These are phyloP conservation scores for Bipolaris oryzae DNA, from an alignment of 2,329 filamentous ascomycete species.

Conservation along the genomic window DNA sequence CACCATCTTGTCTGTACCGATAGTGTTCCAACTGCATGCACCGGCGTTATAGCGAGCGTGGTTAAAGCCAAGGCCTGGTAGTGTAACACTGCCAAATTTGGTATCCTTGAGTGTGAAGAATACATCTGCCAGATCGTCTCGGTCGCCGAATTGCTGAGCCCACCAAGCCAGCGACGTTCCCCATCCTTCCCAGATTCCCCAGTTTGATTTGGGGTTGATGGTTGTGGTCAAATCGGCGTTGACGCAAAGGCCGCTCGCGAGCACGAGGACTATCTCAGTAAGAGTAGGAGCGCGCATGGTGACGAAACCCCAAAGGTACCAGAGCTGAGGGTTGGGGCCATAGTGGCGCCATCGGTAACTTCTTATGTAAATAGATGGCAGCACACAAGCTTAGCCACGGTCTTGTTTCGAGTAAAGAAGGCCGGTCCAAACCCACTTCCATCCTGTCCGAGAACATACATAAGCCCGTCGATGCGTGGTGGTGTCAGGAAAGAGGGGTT, in stretches of 20 bases:
- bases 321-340: no score
- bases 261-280: conserved; percentile 4
- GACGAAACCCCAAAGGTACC: neutral
- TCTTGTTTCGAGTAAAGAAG: neutral
- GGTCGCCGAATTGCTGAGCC: conserved; percentile 11
- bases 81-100: conserved; percentile 6
- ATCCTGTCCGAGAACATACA: neutral
- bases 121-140: conserved; percentile 14
- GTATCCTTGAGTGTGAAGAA: conserved; percentile 12
- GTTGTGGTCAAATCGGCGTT: conserved; percentile 10
- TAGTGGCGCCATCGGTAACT: neutral
- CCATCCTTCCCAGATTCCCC: conserved; percentile 17
- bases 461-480: neutral
- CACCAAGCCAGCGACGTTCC: conserved; percentile 16
- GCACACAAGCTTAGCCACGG: neutral
- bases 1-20: conserved; percentile 8
- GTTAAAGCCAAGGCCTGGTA: conserved; percentile 12
- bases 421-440: neutral
- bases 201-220: conserved; percentile 12
- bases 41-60: conserved; percentile 15
- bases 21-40: conserved; percentile 15
- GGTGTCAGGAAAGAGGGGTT: neutral
- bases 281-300: conserved; percentile 11
- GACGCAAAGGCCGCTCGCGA: conserved; percentile 3
- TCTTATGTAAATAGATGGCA: neutral